phyloP scores from a whole-genome alignment of 1,284 basidiomycete species.

The Dichomitus squalens region DNA sequence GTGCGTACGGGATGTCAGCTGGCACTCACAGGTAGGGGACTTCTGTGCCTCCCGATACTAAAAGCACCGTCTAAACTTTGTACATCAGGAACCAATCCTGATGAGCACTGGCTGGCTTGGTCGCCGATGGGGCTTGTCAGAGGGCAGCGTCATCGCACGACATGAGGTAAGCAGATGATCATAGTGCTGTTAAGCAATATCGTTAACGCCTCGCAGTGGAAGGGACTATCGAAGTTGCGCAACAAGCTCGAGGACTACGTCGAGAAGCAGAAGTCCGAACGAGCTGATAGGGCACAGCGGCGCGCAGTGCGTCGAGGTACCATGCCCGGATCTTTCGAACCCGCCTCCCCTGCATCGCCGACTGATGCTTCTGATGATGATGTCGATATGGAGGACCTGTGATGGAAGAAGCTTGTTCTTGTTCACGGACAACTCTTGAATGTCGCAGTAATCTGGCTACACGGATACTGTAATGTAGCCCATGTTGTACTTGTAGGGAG shows the following conservation, averaged over 20 bases:
- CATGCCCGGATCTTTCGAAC: constrained; percentile 29
- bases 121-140: constrained; percentile 42
- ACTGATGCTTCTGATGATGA: constrained; percentile 18
- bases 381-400: constrained; percentile 1
- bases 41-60: neutral
- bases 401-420: neutral
- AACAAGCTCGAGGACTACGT: constrained; percentile 75
- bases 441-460: neutral
- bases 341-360: neutral
- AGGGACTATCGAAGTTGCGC: constrained; percentile 77
- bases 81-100: constrained; percentile 77
- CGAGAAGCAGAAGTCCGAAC: constrained; percentile 51
- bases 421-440: neutral
- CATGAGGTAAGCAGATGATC: constrained; percentile 50
- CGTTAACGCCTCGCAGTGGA: constrained; percentile 63
- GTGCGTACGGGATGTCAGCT: constrained; percentile 92
- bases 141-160: constrained; percentile 75
- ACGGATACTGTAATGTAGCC: neutral
- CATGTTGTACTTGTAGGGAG: neutral
- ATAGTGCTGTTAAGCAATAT: neutral
- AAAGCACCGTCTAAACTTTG: constrained; percentile 4
- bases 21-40: constrained; percentile 70
- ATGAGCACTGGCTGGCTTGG: constrained; percentile 92
- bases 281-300: constrained; percentile 26
- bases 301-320: constrained; percentile 3